phyloP scores from a whole-genome alignment of 495 filamentous ascomycete species.

The Talaromyces borbonicus region DNA sequence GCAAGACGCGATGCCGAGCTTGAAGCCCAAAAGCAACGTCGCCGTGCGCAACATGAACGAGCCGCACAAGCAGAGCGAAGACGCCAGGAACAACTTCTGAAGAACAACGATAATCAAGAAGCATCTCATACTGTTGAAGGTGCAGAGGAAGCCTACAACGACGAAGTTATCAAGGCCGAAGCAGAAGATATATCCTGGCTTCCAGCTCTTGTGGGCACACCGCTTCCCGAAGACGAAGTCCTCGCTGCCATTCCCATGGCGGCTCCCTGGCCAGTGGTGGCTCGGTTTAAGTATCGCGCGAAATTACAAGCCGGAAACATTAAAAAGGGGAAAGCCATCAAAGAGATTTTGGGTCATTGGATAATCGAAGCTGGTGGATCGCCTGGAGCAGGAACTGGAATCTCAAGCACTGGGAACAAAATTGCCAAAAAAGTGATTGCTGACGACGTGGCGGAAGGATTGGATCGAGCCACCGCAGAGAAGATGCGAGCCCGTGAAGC shows the following conservation, averaged over 20 bases:
- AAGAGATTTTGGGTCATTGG: conserved; percentile 77
- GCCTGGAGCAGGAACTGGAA: conserved; percentile 21
- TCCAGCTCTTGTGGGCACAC: conserved; percentile 66
- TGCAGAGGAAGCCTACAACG: conserved; percentile 39
- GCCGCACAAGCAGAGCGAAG: conserved; percentile 51
- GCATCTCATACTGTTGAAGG: conserved; percentile 23
- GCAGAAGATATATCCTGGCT: conserved; percentile 46
- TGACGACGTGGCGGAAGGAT: conserved; percentile 32
- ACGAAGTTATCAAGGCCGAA: conserved; percentile 37
- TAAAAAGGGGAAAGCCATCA: conserved; percentile 93
- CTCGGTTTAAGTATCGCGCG: conserved; percentile 72
- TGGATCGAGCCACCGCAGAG: conserved; percentile 57
- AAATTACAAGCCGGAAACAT: conserved; percentile 83
- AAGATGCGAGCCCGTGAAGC: conserved; percentile 72
- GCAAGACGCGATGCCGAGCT: conserved; percentile 49
- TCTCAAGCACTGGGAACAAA: conserved; percentile 38
- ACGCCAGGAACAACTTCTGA: conserved; percentile 45
- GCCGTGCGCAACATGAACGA: conserved; percentile 67
- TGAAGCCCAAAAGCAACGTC: conserved; percentile 56
- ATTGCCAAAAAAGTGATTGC: conserved; percentile 10
- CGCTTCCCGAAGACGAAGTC: conserved; percentile 77
- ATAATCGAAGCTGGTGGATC: conserved; percentile 31
- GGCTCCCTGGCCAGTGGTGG: conserved; percentile 77
- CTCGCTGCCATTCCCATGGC: conserved; percentile 82
- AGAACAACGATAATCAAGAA: conserved; percentile 39